These are phyloP conservation scores for Dillenia turbinata DNA, from an alignment of 164 flowering plant species.

Conservation along the genomic window DNA sequence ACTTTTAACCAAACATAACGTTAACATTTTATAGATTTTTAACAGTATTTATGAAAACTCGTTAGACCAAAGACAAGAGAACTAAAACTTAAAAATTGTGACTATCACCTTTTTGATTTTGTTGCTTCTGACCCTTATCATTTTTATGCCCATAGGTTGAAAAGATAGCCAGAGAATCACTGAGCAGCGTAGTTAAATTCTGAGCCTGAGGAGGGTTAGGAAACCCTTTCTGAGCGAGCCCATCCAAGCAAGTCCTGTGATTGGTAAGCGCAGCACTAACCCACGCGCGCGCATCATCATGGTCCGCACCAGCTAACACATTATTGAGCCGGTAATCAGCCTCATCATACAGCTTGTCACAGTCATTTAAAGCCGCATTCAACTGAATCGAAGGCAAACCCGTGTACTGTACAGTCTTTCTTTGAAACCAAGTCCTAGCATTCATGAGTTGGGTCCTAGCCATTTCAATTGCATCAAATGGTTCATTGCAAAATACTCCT, in stretches of 20 bases:
- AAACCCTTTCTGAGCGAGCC: conserved; percentile 27
- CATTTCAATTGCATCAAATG: conserved; percentile 5
- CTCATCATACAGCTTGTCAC: conserved; percentile 45
- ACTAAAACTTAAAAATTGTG: too few species aligned
- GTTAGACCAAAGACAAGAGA: too few species aligned
- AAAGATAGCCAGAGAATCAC: conserved; percentile 34
- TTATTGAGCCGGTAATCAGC: conserved; percentile 27
- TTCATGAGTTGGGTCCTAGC: conserved; percentile 20
- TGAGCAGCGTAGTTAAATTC: conserved; percentile 34
- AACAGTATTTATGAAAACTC: too few species aligned
- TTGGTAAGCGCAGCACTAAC: conserved; percentile 43
- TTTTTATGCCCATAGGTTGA: conserved; percentile 9
- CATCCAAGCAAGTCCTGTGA: conserved; percentile 60
- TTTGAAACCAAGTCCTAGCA: conserved; percentile 20
- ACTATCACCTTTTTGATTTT: too few species aligned
- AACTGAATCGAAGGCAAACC: background rate
- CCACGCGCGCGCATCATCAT: conserved; percentile 48
- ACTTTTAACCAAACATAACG: too few species aligned
- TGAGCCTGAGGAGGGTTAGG: conserved; percentile 6
- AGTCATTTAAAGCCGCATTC: conserved; percentile 31
- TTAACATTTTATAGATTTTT: too few species aligned
- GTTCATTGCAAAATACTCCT: background rate
- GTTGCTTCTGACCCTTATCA: conserved; percentile 13
- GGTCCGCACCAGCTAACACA: conserved; percentile 8
- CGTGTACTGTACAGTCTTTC: background rate